Percentiles rank a stretch among this genome's conserved stretches.
Conservation (phyloP, 345 rosid genomes). For the Noccaea bulbosa region DNA sequence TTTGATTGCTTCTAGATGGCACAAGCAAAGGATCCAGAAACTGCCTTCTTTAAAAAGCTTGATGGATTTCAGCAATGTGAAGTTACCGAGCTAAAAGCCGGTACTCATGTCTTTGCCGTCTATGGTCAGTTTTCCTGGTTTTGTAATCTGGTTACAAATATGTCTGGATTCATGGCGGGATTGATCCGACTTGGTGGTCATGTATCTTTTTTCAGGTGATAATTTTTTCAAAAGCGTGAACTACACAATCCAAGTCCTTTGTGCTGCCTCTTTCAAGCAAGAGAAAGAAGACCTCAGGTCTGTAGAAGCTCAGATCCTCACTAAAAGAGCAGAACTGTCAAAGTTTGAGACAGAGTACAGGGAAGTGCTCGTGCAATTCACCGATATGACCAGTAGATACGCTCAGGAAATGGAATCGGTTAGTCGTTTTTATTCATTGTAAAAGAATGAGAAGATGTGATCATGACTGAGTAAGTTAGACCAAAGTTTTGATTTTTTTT, state of each 20-base stretch:
- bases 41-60: constrained; percentile 87
- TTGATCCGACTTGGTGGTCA: constrained; percentile 22
- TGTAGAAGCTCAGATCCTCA: constrained; percentile 83
- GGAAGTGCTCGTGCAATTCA: constrained; percentile 90
- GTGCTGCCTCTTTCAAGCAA: constrained; percentile 71
- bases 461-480: constrained; percentile 6
- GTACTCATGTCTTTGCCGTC: constrained; percentile 87
- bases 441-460: neutral
- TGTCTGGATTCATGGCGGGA: too few relatives aligned
- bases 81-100: constrained; percentile 86
- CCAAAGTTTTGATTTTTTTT: neutral
- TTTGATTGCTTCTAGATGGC: constrained; percentile 56
- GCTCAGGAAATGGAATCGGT: constrained; percentile 95
- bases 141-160: constrained; percentile 23
- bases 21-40: constrained; percentile 88
- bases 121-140: constrained; percentile 66
- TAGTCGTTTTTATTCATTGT: constrained; percentile 40
- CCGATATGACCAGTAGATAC: constrained; percentile 90
- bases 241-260: constrained; percentile 90
- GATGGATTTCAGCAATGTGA: constrained; percentile 98
- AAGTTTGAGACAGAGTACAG: constrained; percentile 94
- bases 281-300: constrained; percentile 85
- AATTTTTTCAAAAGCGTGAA: constrained; percentile 88
- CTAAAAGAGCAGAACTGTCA: constrained; percentile 80
- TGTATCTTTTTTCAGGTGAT: constrained; percentile 64